Conservation (phyloP, 495 filamentous ascomycete genomes). For the Aspergillus avenaceus region DNA sequence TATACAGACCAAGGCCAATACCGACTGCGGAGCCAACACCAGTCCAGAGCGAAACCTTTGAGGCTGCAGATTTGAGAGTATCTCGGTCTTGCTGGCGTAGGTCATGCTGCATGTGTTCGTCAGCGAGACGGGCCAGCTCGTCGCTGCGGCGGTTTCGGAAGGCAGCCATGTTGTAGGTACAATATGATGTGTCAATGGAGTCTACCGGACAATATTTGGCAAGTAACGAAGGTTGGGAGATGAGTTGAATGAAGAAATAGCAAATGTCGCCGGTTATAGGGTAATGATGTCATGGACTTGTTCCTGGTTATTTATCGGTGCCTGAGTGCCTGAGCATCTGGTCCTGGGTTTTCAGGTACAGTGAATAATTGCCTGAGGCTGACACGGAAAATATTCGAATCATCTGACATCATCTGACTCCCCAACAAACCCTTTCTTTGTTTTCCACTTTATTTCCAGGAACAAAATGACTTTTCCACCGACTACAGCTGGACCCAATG, state of each 20-base stretch:
- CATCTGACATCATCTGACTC: neutral
- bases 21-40: constrained; percentile 57
- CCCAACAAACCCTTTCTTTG: neutral
- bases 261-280: too few species aligned
- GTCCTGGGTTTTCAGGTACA: too few species aligned
- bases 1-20: constrained; percentile 52
- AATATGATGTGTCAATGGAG: neutral
- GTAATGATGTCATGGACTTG: too few species aligned
- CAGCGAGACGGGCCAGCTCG: constrained; percentile 55
- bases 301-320: too few species aligned
- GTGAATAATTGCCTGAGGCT: too few species aligned
- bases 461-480: neutral
- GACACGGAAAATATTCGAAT: too few species aligned
- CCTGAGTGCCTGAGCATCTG: too few species aligned
- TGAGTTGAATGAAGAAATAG: too few species aligned
- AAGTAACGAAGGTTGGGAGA: too few species aligned
- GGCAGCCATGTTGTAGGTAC: constrained; percentile 34
- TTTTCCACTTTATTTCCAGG: too few species aligned
- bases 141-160: constrained; percentile 50
- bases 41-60: constrained; percentile 47
- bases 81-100: constrained; percentile 56
- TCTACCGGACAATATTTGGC: too few species aligned
- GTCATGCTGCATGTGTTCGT: constrained; percentile 61
- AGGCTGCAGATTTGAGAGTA: constrained; percentile 49
- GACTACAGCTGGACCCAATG: neutral